Base-by-base conservation (phyloP, 306 rosid genomes). In the Cicer cuneatum region DNA sequence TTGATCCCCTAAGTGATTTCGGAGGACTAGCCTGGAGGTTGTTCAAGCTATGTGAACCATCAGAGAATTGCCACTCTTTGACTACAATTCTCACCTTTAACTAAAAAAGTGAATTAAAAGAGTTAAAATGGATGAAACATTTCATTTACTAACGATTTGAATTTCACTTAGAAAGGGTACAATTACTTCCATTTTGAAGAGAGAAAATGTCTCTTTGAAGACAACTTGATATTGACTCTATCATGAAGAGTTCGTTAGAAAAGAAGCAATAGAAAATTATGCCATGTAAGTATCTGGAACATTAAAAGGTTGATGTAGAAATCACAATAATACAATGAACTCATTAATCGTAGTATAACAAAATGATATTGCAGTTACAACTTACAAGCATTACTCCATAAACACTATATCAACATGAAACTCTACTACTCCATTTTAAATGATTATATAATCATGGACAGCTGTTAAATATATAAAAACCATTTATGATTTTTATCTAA, bases 21-120 rank as follows among this genome's bases (percentile, higher is more conserved):
- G 43, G 92, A 46, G 93, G 54, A 78, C 47, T 72, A 60, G 65
- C 6, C 8, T 46, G 84, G 18, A 68, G 71, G 72, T 63, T 84
- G 80, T 73, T 89, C 56, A 64, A 80, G 86, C 90, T 84, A 56
- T 89, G 89, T 5, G 98, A 89, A 70, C 97, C 99, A 80, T 90
- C 99, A 14, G 96, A 81, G 74, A 85, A 95, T 76, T 95, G 99
- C 99, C 99, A 95, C 74, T 92, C 98, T 83, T 90, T 90, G 19
- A 92, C 80, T 61, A 86, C 81, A 64, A 95, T 79, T 75, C 76
- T 87, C 81, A 90, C 90, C 37, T 86, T 92, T 86, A 95, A 85
- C 99, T 95, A 75, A 78, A 59, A 57, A 78, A 78, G 77, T 24
- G 56, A 47, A 77, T 62, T 13, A 21, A 47, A n/a, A 10, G 40